Evolutionary conservation across 495 filamentous ascomycete genomes (phyloP), one percentile per base, ranked within the genome.

Genomic region (Penicillium angulare): DNA sequence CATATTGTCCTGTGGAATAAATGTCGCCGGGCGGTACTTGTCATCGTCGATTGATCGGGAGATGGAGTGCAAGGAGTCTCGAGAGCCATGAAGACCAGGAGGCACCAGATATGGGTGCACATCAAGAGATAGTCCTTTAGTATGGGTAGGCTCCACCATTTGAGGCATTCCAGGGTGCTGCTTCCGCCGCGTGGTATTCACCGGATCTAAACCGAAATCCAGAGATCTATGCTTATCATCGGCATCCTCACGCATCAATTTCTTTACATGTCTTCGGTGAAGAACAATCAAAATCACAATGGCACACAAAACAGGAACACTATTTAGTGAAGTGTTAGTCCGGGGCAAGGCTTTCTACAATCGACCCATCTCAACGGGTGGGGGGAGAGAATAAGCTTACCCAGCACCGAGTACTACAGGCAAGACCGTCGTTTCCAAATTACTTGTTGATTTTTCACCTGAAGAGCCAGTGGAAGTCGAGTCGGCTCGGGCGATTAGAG

Each of bases 151-250:
- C 36, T 59, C 53, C 49, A 58, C 52, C 60, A 60, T 63, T 9
- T 55, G 59, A 13, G 56, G 56, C 51, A 57, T 54, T 32, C 56
- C 56, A 27, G 44, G 36, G 66, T 50, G 39, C 6, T 13, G 42
- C 8, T 59, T 53, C 52, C 66, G 54, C 21, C 55, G 56, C 12
- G 53, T 47, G 17, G 62, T 52, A 15, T 75, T 76, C 9, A 81
- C 64, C 40, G 61, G 48, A 41, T 75, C 88, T 66, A 96, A 69
- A 23, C 93, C 93, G 65, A 97, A 98, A 66, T 98, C 93, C 62
- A 97, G 80, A 2, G 90, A 96, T 61, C 86, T 95, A 66, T 95
- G 88, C 57, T 89, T 87, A 64, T 97, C 92, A 52, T 88, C 82
- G 24, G 78, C 76, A 66, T 98, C 93, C 73, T 98, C 93, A 33